Evolutionary conservation across 2,329 filamentous ascomycete genomes (phyloP), one percentile per base, ranked within the genome.

Genomic region (Clonostachys sp.): DNA sequence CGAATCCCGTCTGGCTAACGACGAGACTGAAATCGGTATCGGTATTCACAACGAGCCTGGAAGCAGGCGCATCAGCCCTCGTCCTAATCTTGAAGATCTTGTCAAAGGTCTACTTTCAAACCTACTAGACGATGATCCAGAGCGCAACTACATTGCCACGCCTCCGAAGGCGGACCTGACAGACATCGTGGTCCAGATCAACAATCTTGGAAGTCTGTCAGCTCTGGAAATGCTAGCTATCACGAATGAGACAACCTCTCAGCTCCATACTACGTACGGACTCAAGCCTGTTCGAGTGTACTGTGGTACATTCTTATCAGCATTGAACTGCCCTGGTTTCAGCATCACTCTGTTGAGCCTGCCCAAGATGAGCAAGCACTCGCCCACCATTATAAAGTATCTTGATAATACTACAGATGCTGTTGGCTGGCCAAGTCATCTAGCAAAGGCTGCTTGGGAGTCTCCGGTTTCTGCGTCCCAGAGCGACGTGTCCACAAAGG

Each of bases 21-120:
- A n/a, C 18, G 33, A n/a, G n/a, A 33, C 35, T 14, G 42, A 44
- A 24, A n/a, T 44, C n/a, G 42, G 42, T n/a, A 44, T 44, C 20
- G 42, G 42, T 12, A 44, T 44, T 44, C 42, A 44, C 24, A 44
- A 44, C 33, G 42, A 44, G 30, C 42, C 42, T 30, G 42, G 42
- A n/a, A 13, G n/a, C 12, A 30, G 24, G 24, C 24, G 24, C 24
- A n/a, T 44, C 10, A 30, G 33, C 9, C 17, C 42, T 35, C 17
- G 17, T 10, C 17, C 17, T 13, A 44, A 6, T 44, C 42, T 44
- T 16, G 17, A 30, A n/a, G n/a, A n/a, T 12, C 42, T 44, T 16
- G 14, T 44, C 20, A 13, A 44, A n/a, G n/a, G 14, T 13, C 30
- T 44, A 30, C 33, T 44, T 13, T 12, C 30, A 13, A 13, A 16